A percentile compares a stretch with the other conserved stretches of the same genome.
phyloP scores from a whole-genome alignment of 2,329 filamentous ascomycete genomes.

The Phaeoacremonium minimum region DNA sequence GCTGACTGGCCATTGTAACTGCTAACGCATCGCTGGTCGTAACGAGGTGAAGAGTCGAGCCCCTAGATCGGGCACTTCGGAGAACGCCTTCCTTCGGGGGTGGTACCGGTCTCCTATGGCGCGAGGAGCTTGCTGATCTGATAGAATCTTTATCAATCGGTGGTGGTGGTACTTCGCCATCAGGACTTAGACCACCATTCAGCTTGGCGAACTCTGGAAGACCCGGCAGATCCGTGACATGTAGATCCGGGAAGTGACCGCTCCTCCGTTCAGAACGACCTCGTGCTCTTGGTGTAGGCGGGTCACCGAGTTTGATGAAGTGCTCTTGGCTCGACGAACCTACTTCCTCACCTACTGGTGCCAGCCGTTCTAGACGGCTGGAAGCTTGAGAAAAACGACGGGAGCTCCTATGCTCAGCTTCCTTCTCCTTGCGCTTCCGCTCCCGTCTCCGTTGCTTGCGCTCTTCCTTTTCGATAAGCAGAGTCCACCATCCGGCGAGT shows the following conservation, averaged over 20 bases:
- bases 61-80: conserved; percentile 66
- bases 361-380: conserved; percentile 76
- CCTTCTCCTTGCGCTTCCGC: conserved; percentile 77
- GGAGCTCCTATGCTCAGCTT: conserved; percentile 74
- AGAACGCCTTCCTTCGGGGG: conserved; percentile 79
- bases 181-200: conserved; percentile 36
- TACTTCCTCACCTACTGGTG: conserved; percentile 76
- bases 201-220: conserved; percentile 59
- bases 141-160: conserved; percentile 77
- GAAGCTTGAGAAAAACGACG: conserved; percentile 85
- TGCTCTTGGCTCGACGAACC: conserved; percentile 44
- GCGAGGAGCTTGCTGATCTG: conserved; percentile 72
- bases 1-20: conserved; percentile 19
- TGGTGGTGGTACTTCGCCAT: conserved; percentile 54
- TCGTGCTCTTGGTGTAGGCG: conserved; percentile 59
- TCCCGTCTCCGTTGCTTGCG: conserved; percentile 79
- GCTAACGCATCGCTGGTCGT: conserved; percentile 54
- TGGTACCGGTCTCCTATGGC: conserved; percentile 69
- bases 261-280: conserved; percentile 77
- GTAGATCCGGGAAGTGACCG: conserved; percentile 57
- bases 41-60: conserved; percentile 83
- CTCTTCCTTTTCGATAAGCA: conserved; percentile 91
- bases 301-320: conserved; percentile 36
- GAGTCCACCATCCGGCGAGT: conserved; percentile 91
- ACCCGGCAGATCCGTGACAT: conserved; percentile 70